Conservation (phyloP, 208 protist genomes). For the Crithidia fasciculata region DNA sequence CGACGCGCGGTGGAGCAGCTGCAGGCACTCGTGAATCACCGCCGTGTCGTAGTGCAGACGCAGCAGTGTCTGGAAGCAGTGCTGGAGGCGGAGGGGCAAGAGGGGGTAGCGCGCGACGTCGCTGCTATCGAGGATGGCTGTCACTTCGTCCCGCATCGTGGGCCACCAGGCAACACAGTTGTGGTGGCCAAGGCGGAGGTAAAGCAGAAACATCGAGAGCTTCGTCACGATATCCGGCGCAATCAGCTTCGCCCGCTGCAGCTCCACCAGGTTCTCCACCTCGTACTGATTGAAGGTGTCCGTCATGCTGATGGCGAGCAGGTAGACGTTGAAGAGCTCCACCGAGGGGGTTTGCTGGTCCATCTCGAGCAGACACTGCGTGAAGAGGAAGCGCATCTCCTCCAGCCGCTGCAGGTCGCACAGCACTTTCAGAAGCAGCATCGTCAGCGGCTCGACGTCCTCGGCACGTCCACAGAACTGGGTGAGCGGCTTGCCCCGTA, state of each 20-base stretch:
- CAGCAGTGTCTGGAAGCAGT: slow-evolving; percentile 85
- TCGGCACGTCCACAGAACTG: slow-evolving; percentile 63
- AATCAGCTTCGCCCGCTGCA: slow-evolving; percentile 61
- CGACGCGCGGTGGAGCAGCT: slow-evolving; percentile 46
- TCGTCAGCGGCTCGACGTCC: slow-evolving; percentile 77
- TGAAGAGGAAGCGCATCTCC: slow-evolving; percentile 91
- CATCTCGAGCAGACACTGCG: slow-evolving; percentile 79
- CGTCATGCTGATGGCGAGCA: slow-evolving; percentile 83
- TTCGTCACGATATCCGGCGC: slow-evolving; percentile 75
- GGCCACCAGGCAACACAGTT: slow-evolving; percentile 64
- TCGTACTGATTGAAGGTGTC: slow-evolving; percentile 90
- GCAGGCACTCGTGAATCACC: slow-evolving; percentile 73
- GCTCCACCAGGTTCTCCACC: slow-evolving; percentile 83
- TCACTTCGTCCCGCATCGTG: slow-evolving; percentile 58
- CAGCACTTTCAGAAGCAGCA: slow-evolving; percentile 86
- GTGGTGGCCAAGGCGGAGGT: slow-evolving; percentile 78
- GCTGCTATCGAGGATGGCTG: slow-evolving; percentile 31
- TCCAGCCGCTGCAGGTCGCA: slow-evolving; percentile 85
- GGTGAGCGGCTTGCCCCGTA: slow-evolving; percentile 55
- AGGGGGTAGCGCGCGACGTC: slow-evolving; percentile 53
- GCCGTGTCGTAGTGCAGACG: slow-evolving; percentile 72
- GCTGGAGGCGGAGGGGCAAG: slow-evolving; percentile 69
- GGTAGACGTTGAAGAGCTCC: slow-evolving; percentile 89
- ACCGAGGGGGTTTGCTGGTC: slow-evolving; percentile 49
- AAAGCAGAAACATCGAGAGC: slow-evolving; percentile 85